phyloP scores from a whole-genome alignment of 2,329 filamentous ascomycete species.

The Penicillium frequentans region DNA sequence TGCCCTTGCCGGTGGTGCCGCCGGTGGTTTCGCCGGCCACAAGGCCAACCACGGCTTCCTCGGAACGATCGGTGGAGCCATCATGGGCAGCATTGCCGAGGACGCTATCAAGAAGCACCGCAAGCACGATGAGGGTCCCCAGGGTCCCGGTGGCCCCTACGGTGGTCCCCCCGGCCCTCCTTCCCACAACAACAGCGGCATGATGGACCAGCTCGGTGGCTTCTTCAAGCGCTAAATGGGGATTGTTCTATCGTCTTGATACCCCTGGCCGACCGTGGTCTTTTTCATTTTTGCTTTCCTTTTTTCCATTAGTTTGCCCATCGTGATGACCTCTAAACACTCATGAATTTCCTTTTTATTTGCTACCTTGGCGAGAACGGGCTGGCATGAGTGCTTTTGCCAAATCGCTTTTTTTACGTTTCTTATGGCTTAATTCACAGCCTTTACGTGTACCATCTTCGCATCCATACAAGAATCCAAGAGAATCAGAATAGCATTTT shows the following conservation, averaged over 20 bases:
- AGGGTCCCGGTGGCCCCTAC: slow-evolving; percentile 20
- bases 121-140: slow-evolving; percentile 35
- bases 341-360: slow-evolving; percentile 26
- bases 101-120: slow-evolving; percentile 47
- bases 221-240: slow-evolving; percentile 40
- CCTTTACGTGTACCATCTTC: slow-evolving; percentile 4
- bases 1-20: slow-evolving; percentile 47
- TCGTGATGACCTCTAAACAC: slow-evolving; percentile 12
- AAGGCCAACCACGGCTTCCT: slow-evolving; percentile 51
- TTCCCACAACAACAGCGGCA: slow-evolving; percentile 19
- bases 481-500: slow-evolving; percentile 11
- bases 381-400: slow-evolving; percentile 17
- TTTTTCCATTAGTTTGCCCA: slow-evolving; percentile 1
- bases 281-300: not conserved
- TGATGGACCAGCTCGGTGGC: slow-evolving; percentile 36
- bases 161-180: slow-evolving; percentile 20
- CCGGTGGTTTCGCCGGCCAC: slow-evolving; percentile 49
- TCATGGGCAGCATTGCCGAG: slow-evolving; percentile 47
- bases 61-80: slow-evolving; percentile 49
- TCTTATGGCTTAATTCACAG: not conserved
- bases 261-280: not conserved
- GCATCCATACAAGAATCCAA: slow-evolving; percentile 16
- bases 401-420: slow-evolving; percentile 12
- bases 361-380: slow-evolving; percentile 9
- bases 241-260: slow-evolving; percentile 2